Conservation (phyloP, 192 early-diverging fungal genomes). For the Geosiphon pyriformis region DNA sequence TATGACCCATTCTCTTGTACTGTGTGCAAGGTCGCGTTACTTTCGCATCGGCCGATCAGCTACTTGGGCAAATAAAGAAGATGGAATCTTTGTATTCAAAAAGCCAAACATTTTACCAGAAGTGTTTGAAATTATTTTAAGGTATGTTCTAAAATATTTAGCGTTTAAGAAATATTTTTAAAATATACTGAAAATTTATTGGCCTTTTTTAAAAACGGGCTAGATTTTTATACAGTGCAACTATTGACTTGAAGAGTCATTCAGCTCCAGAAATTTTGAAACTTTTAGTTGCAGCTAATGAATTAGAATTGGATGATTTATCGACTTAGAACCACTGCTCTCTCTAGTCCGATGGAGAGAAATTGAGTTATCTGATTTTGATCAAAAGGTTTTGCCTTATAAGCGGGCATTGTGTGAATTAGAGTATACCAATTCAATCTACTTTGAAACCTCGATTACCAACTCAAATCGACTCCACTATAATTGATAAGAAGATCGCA, state of each 20-base stretch:
- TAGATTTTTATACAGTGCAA: constrained; percentile 17
- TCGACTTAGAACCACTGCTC: not conserved
- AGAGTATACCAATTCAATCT: not conserved
- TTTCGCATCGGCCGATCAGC: constrained; percentile 5
- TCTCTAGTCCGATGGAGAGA: constrained; percentile 9
- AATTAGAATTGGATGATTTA: constrained; percentile 15
- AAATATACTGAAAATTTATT: not conserved
- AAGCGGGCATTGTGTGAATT: constrained; percentile 8
- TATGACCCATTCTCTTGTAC: constrained; percentile 1
- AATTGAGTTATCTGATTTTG: constrained; percentile 3
- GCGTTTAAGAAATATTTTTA: not conserved
- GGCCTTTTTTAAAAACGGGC: not conserved
- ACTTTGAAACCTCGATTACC: not conserved
- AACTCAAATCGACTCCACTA: not conserved
- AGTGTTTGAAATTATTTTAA: constrained; percentile 7
- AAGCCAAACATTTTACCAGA: constrained; percentile 19
- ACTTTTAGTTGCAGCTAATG: constrained; percentile 13
- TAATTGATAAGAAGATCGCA: not conserved
- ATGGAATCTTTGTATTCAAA: constrained; percentile 6
- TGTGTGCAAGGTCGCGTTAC: constrained; percentile 9
- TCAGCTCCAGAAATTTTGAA: constrained; percentile 5
- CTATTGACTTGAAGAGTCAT: not conserved
- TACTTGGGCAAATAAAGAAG: constrained; percentile 13
- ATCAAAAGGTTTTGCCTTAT: constrained; percentile 4
- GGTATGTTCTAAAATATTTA: not conserved